phyloP scores from a whole-genome alignment of 2,329 filamentous ascomycete species.

The Calonectria naviculata region DNA sequence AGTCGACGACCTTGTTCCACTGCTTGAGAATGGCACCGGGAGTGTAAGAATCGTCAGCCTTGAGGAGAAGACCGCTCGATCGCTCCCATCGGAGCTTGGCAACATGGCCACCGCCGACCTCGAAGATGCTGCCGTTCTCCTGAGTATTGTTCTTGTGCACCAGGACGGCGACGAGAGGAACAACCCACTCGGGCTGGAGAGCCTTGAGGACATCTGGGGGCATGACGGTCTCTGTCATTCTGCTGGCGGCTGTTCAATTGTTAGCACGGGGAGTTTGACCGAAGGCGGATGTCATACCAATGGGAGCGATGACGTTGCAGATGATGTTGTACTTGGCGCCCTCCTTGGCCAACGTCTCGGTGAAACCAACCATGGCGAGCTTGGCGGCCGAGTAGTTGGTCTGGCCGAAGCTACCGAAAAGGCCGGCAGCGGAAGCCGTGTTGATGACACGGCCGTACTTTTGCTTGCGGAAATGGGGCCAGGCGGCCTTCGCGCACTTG shows the following conservation, averaged over 20 bases:
- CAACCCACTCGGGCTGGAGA: conserved; percentile 93
- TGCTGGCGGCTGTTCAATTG: conserved; percentile 75
- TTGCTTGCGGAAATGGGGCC: conserved; percentile 98
- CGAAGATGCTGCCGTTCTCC: conserved; percentile 92
- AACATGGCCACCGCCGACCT: conserved; percentile 91
- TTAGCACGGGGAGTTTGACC: conserved; percentile 22
- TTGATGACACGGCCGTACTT: conserved; percentile 98
- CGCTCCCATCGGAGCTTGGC: conserved; percentile 97
- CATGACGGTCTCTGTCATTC: conserved; percentile 97
- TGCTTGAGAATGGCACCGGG: conserved; percentile 88
- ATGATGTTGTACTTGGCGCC: conserved; percentile 98
- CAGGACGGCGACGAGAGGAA: conserved; percentile 89
- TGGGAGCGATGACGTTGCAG: conserved; percentile 93
- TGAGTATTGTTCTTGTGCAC: conserved; percentile 85
- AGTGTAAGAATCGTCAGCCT: conserved; percentile 88
- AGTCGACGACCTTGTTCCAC: conserved; percentile 90
- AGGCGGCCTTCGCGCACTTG: conserved; percentile 94
- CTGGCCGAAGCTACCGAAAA: conserved; percentile 97
- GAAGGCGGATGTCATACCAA: conserved; percentile 57
- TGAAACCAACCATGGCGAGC: conserved; percentile 94
- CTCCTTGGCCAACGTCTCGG: conserved; percentile 97
- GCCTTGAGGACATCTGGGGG: conserved; percentile 89
- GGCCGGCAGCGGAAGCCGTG: conserved; percentile 93
- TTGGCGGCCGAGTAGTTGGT: conserved; percentile 98
- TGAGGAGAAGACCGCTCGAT: conserved; percentile 87